Evolutionary conservation across 2,329 filamentous ascomycete species (phyloP), one percentile per base, ranked within the genome.

Genomic region (Meredithiella fracta): DNA sequence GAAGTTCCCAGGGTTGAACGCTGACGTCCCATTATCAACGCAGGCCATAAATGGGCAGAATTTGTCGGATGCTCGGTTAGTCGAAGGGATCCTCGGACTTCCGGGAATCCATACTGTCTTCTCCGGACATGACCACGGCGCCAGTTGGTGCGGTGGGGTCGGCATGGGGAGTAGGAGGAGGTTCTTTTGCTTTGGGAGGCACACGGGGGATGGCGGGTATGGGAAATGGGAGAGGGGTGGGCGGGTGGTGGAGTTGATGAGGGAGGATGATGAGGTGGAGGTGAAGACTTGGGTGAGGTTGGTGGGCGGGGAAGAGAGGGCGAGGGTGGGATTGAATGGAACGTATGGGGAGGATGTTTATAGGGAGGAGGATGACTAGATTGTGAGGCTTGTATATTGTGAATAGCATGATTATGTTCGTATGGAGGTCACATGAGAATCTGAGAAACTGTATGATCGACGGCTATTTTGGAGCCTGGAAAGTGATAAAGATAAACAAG

Each of bases 181-280:
- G 15, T 60, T 60, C 49, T 61, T 77, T 8, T 77, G 74, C 61
- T 85, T 82, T 62, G 79, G 80, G 3, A 77, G 83, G 60, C 82
- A 83, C 61, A 75, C 79, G 0, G 83, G 83, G 0, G 86, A 86
- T 56, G 83, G 82, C 0, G 83, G 83, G 0, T 86, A 86, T 61
- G 79, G 81, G 0, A 70, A 71, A 49, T 84, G 77, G 77, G 73
- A 75, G 8, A 74, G 82, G 0, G 83, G 82, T 1, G 72, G 73
- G 3, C 70, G 80, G 1, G 76, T 82, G 61, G 67, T 84, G 11
- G 61, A 47, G 22, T 17, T 58, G 1, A 42, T 40, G 17, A 49
- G 49, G 11, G 53, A 31, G 37, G 15, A 22, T 20, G 53, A 37
- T 75, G 42, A 63, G 67, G 1, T 65, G 65, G 22, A 62, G 78